Conservation (phyloP, 345 rosid species). For the Cardamine chenopodiifolia region DNA sequence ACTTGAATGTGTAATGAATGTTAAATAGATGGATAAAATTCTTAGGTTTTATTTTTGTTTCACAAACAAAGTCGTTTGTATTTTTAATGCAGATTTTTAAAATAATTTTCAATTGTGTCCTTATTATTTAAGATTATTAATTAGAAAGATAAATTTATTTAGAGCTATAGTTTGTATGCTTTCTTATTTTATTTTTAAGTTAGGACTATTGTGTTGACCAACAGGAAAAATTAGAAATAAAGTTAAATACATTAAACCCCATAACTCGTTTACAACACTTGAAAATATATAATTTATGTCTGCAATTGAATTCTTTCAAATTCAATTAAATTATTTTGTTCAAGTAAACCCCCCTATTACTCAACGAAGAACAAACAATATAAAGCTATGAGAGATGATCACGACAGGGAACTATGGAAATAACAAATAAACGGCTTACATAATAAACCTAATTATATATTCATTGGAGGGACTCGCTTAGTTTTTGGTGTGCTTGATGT, state of each 20-base stretch:
- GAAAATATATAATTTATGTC: background rate
- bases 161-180: background rate
- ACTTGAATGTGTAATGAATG: too few relatives aligned
- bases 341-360: background rate
- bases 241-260: background rate
- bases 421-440: background rate
- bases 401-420: background rate
- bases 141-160: background rate
- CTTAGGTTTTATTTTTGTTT: too few relatives aligned
- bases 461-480: background rate
- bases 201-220: background rate
- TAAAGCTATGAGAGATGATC: background rate
- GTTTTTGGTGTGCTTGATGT: background rate
- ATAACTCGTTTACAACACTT: background rate
- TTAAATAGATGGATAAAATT: too few relatives aligned
- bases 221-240: background rate
- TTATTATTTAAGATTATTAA: too few relatives aligned
- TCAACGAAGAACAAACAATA: background rate
- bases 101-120: too few relatives aligned
- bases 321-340: background rate
- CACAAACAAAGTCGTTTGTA: too few relatives aligned
- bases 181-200: background rate
- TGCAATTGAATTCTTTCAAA: background rate
- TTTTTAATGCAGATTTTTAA: too few relatives aligned
- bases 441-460: background rate